Evolutionary conservation across 305 asterid genomes (phyloP).

Genomic region (Fraxinus latifolia): DNA sequence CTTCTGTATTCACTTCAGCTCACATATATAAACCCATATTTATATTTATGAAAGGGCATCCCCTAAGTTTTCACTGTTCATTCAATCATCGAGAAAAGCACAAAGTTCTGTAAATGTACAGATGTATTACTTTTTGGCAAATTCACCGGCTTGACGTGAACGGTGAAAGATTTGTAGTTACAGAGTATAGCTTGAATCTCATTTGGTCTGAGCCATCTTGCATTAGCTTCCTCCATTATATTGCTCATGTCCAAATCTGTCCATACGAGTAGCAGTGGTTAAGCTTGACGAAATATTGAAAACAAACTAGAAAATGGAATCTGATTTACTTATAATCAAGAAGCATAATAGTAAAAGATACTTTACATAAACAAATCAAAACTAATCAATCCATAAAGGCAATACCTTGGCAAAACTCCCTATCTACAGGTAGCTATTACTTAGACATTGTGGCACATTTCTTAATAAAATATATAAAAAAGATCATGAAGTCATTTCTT

Average conservation of each 20-base stretch:
- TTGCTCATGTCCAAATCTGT: conserved; percentile 76
- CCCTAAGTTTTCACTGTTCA: not conserved
- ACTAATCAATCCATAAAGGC: conserved; percentile 5
- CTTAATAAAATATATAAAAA: not conserved
- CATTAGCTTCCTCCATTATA: conserved; percentile 71
- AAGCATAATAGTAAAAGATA: conserved; percentile 5
- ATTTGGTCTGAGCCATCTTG: conserved; percentile 94
- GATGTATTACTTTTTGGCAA: conserved; percentile 73
- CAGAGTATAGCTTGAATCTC: conserved; percentile 91
- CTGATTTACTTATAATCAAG: not conserved
- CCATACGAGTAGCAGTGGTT: conserved; percentile 18
- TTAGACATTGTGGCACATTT: not conserved
- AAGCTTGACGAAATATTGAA: conserved; percentile 14
- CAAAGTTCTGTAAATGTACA: conserved; percentile 14
- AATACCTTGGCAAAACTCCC: not conserved
- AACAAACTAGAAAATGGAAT: not conserved
- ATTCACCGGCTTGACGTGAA: conserved; percentile 79
- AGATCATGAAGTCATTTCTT: not conserved
- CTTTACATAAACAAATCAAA: not conserved
- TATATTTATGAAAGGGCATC: not conserved
- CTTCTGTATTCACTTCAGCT: conserved; percentile 19
- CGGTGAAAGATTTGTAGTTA: conserved; percentile 66
- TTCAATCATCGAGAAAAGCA: not conserved
- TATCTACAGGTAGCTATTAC: not conserved
- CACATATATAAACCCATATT: not conserved